Percentiles rank a stretch among this genome's conserved stretches.
Conservation (phyloP, 768 basidiomycete genomes). For the Hysterangium stoloniferum region DNA sequence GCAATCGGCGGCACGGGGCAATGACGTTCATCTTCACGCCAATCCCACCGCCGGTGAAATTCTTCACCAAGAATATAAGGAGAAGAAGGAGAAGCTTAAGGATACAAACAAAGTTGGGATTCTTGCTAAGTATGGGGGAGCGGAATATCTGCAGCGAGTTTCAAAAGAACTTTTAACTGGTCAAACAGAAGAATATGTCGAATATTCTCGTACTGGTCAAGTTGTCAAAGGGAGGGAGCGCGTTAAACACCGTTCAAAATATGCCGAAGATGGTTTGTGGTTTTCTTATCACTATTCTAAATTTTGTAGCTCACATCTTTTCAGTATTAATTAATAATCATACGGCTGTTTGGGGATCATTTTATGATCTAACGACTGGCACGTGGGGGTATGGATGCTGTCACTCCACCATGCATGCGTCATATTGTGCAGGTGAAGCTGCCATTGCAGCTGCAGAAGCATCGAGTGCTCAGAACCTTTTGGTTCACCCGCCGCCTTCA, state of each 20-base stretch:
- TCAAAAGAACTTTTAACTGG: conserved; percentile 90
- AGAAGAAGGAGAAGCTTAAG: conserved; percentile 89
- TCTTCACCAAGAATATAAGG: conserved; percentile 80
- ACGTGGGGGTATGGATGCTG: conserved; percentile 95
- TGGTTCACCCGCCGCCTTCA: conserved; percentile 36
- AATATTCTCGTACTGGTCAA: conserved; percentile 89
- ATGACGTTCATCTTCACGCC: conserved; percentile 91
- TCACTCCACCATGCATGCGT: conserved; percentile 76
- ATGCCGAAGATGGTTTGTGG: conserved; percentile 86
- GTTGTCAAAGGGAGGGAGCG: conserved; percentile 88
- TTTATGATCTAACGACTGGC: conserved; percentile 63
- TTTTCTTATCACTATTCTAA: conserved; percentile 4
- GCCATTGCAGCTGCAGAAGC: conserved; percentile 73
- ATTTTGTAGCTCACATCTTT: conserved; percentile 12
- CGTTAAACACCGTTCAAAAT: conserved; percentile 84
- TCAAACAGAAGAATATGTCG: conserved; percentile 95
- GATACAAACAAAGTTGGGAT: conserved; percentile 86
- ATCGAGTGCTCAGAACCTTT: conserved; percentile 64
- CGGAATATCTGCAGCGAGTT: conserved; percentile 80
- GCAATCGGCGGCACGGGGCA: conserved; percentile 89
- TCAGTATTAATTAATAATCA: conserved; percentile 90
- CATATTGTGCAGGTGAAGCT: conserved; percentile 85
- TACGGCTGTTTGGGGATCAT: conserved; percentile 96
- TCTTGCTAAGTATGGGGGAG: conserved; percentile 89
- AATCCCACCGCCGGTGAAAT: conserved; percentile 95